Conservation (phyloP, 805 yeast species). For the Teunomyces pallodes region DNA sequence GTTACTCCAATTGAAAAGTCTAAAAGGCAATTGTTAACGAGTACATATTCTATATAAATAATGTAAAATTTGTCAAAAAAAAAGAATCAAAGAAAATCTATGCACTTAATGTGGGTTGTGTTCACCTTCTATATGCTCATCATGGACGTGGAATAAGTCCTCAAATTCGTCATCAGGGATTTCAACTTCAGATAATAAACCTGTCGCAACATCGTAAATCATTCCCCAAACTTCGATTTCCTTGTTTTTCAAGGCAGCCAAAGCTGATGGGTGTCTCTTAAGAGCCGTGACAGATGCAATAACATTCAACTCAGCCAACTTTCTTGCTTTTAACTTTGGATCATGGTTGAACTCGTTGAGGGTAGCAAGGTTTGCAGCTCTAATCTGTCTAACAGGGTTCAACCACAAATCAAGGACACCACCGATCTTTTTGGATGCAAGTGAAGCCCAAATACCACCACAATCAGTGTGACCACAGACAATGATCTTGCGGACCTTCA, state of each 20-base stretch:
- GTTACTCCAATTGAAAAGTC: background rate
- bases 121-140: constrained; percentile 21
- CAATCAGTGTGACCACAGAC: constrained; percentile 95
- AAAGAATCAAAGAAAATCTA: background rate
- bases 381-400: constrained; percentile 62
- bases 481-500: constrained; percentile 75
- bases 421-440: constrained; percentile 62
- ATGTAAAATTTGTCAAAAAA: background rate
- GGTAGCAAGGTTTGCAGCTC: constrained; percentile 54
- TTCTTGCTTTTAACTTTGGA: constrained; percentile 53
- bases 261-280: constrained; percentile 63
- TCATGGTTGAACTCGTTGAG: constrained; percentile 48
- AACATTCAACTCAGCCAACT: constrained; percentile 74
- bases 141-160: constrained; percentile 36
- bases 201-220: constrained; percentile 79
- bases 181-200: constrained; percentile 48
- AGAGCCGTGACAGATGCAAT: constrained; percentile 68
- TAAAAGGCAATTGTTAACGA: background rate
- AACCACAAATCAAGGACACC: constrained; percentile 74
- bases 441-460: constrained; percentile 86
- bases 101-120: constrained; percentile 20
- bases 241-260: constrained; percentile 58
- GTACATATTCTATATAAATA: background rate
- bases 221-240: constrained; percentile 78
- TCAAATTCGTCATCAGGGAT: constrained; percentile 41